phyloP scores from a whole-genome alignment of 495 filamentous ascomycete genomes.

The Immersiella caudata region DNA sequence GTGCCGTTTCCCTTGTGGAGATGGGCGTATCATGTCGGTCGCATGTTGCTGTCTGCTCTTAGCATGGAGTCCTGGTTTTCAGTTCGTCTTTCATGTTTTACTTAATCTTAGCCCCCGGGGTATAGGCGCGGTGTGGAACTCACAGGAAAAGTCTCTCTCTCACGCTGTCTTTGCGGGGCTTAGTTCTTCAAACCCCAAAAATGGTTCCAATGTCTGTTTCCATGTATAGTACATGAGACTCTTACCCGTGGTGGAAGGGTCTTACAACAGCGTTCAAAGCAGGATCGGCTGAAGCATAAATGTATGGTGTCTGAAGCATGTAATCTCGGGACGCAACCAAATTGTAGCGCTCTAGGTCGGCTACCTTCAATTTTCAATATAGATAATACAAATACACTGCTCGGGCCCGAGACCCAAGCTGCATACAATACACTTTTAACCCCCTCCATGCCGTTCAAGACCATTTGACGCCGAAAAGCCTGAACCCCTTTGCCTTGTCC shows the following conservation, averaged over 20 bases:
- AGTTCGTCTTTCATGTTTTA: neutral
- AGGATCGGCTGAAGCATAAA: too few relatives aligned
- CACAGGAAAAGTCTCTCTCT: too few relatives aligned
- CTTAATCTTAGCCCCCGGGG: neutral
- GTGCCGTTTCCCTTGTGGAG: neutral
- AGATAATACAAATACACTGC: neutral
- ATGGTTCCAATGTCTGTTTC: neutral
- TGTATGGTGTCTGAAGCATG: too few relatives aligned
- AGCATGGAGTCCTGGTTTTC: neutral
- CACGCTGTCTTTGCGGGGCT: too few relatives aligned
- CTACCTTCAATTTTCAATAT: neutral
- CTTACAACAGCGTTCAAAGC: too few relatives aligned
- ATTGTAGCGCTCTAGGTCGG: too few relatives aligned
- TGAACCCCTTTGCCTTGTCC: constrained; percentile 49
- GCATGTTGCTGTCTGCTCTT: neutral
- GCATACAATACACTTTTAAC: neutral
- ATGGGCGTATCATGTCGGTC: neutral
- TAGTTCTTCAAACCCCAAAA: too few relatives aligned
- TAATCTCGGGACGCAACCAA: too few relatives aligned
- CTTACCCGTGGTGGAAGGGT: too few relatives aligned
- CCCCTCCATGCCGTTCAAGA: constrained; percentile 38
- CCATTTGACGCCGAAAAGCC: constrained; percentile 69
- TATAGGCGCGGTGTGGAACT: neutral
- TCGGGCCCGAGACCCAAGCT: neutral
- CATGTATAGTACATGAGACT: too few relatives aligned